phyloP scores from a whole-genome alignment of 140 eudicot genomes.

The Anethum foeniculum region DNA sequence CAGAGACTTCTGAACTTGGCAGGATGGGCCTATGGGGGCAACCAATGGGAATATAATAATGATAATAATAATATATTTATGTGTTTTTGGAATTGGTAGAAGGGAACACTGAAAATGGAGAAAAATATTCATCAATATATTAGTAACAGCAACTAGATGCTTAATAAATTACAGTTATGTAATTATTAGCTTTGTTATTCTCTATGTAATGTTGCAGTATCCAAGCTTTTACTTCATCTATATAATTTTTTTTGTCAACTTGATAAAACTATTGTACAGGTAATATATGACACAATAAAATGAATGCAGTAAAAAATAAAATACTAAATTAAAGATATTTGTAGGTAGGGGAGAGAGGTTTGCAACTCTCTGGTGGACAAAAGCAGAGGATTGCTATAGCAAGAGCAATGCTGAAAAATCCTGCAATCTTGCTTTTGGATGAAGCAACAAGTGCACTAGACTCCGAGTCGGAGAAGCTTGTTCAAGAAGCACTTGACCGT shows the following conservation, averaged over 20 bases:
- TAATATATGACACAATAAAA: neutral
- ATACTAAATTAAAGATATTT: conserved; percentile 7
- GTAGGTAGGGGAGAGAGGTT: conserved; percentile 93
- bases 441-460: conserved; percentile 96
- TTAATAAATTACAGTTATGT: neutral
- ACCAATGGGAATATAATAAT: neutral
- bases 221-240: neutral
- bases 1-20: conserved; percentile 4
- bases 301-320: neutral
- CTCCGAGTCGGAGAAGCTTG: conserved; percentile 87
- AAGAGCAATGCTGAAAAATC: conserved; percentile 92
- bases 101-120: conserved; percentile 2
- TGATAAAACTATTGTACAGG: neutral
- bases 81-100: neutral
- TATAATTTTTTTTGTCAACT: neutral
- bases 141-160: neutral
- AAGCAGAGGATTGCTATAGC: conserved; percentile 95
- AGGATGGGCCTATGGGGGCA: neutral
- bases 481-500: conserved; percentile 89
- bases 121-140: neutral
- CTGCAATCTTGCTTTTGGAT: conserved; percentile 78
- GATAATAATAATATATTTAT: neutral
- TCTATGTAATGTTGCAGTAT: neutral
- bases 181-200: neutral
- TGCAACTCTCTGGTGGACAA: conserved; percentile 92